Base-by-base conservation (phyloP, 139 green algal species). In the Monoraphidium neglectum region DNA sequence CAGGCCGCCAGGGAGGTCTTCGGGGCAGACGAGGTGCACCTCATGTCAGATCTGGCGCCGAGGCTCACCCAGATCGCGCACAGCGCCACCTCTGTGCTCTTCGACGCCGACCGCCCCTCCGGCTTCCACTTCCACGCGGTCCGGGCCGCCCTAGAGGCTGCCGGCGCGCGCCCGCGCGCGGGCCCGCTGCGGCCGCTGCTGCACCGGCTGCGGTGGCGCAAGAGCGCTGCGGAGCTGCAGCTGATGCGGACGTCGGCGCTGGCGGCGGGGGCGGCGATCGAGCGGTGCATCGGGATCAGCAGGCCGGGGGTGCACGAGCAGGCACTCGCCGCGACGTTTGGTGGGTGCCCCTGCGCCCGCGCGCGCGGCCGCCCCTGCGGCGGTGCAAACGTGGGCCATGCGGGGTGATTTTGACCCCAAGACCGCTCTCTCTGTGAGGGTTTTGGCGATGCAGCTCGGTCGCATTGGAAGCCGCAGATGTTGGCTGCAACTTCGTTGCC, bases 241-340 rank as follows among this genome's bases (percentile, higher is more conserved):
- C 68, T 94, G 57, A 91, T 96, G 88, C 74, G 81, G 3, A 68
- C 54, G 10, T 93, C 86, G 8, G 89, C 89, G 16, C 56, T 64
- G 1, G 46, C 88, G 35, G 80, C 86, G 8, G 87, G 90, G 4
- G 37, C 36, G 0, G 85, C 82, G 21, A 82, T 96, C 62, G 66
- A 38, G 26, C 60, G 77, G 6, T 93, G 87, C 83, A 95, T 96
- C 64, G 72, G 65, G 30, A 28, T 72, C 0, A 88, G 82, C 1
- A 61, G 53, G 15, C 74, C 83, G 0, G 83, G 82, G 18, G 75
- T 93, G 24, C 53, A 72, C 1, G 92, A 97, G 83, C 77, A 84
- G 18, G 35, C 66, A 46, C 67, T 97, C 53, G 89, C 86, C 2
- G 86, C 91, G 3, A 36, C 64, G n/a, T 97, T 96, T 77, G 89